Base-by-base conservation (phyloP, 2,329 filamentous ascomycete genomes). In the Aspergillus terreus region DNA sequence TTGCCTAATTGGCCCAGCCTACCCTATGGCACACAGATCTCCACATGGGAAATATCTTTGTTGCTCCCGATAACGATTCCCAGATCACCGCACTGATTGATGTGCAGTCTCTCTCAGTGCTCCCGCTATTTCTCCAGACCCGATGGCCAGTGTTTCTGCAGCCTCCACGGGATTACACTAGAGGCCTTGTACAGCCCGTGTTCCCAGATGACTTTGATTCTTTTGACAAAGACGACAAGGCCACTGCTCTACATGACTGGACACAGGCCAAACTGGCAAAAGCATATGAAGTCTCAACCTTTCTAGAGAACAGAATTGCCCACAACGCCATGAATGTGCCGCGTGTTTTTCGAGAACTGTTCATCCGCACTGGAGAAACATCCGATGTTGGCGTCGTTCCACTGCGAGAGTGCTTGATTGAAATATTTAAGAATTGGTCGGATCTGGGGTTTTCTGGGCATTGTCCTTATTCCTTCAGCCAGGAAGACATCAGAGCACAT, bases 1-100 rank as follows among this genome's bases (percentile, higher is more conserved):
- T 62, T 2, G 30, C 30, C 19, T 32, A 53, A 43, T 43, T 27
- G 14, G 41, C 38, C 17, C 52, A 59, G 23, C 62, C 63, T 35
- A 65, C 58, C 12, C 19, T 64, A 33, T 61, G 51, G 55, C 56
- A 62, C 33, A 62, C 59, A 6, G 58, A 63, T 50, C 53, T 63
- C 32, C 56, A 63, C 23, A 62, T 69, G 62, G 67, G 66, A 23
- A 71, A 71, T 44, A 69, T 72, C 12, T 71, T 61, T 41, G 60
- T 66, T 23, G 19, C 3, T 2, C 19, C 19, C 19, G 19, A 19
- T 19, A 19, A 19, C 19, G 3, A 19, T 19, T 19, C 19, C 19
- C 19, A 19, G 19, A 19, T 19, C 19, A 19, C 19, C 3, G 19
- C 19, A 19, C 19, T 19, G 19, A 19, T 19, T 19, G 19, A 4